Evolutionary conservation across 768 basidiomycete species (phyloP), one percentile per base, ranked within the genome.

Genomic region (Hygrocybe coccinea): DNA sequence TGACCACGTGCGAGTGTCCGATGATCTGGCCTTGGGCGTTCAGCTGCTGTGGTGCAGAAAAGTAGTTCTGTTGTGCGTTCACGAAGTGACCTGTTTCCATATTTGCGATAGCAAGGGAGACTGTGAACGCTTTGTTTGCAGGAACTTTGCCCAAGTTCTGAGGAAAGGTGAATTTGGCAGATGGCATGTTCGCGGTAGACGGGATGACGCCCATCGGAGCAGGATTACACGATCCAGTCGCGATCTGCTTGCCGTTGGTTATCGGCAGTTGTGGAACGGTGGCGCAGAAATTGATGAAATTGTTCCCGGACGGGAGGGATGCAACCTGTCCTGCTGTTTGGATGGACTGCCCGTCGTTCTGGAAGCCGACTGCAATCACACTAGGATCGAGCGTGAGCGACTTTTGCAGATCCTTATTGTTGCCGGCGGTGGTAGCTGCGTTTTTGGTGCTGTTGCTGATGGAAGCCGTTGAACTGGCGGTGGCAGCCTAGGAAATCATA

Each of bases 231-330:
- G 79, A 78, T 45, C 73, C 75, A 34, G 65, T 64, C n/a, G 58
- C 51, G 59, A 77, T 68, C 55, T 72, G 76, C 57, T 70, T 59
- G 17, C 78, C 79, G 60, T 81, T 79, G 45, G 86, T 87, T 56
- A 86, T 73, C 2, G 82, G 76, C 46, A 78, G 67, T 50, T 74
- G 61, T 3, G 76, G 64, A 21, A 41, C 39, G 14, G 43, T 47
- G 9, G 41, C 47, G 43, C 86, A 86, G 66, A 74, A 84, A 71
- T 86, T 85, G 71, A 86, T 86, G 67, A 85, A 89, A 74, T 89
- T 89, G 73, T 89, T 85, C 43, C 67, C 67, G 17, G 84, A 84
- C 0, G 79, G 84, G 7, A 82, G 68, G 5, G 83, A 85, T 10
- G 82, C 71, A 21, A 76, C 76, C 67, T 84, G 76, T 25, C 81